phyloP scores from a whole-genome alignment of 2,329 filamentous ascomycete species.

The Endocalyx cinctus region DNA sequence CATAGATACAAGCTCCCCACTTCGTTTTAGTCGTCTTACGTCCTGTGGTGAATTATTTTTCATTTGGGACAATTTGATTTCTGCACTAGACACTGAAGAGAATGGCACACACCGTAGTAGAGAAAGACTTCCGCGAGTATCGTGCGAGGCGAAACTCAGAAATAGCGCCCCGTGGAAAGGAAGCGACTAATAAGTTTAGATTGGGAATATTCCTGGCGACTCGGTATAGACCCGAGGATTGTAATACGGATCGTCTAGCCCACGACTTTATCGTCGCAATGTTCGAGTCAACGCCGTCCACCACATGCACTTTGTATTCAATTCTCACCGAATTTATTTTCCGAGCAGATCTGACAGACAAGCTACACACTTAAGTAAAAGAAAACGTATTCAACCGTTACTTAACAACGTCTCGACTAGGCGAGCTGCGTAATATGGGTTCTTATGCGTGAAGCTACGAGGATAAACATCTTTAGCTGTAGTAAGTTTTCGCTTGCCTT shows the following conservation, averaged over 20 bases:
- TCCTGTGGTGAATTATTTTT: too few species aligned
- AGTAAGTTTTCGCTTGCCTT: constrained; percentile 1
- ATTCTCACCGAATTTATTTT: constrained; percentile 8
- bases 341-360: constrained; percentile 6
- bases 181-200: constrained; percentile 5
- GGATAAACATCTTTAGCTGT: constrained; percentile 10
- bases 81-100: too few species aligned
- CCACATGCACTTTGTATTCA: constrained; percentile 7
- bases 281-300: constrained; percentile 11
- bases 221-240: constrained; percentile 5
- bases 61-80: too few species aligned
- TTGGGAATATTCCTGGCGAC: constrained; percentile 6
- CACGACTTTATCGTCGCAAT: constrained; percentile 9
- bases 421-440: constrained; percentile 18
- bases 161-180: too few species aligned
- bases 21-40: too few species aligned
- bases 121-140: too few species aligned
- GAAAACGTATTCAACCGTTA: constrained; percentile 7
- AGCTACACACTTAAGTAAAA: constrained; percentile 7
- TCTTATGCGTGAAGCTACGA: constrained; percentile 18
- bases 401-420: constrained; percentile 13
- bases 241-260: constrained; percentile 1
- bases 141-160: too few species aligned
- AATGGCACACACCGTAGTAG: too few species aligned
- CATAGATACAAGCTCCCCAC: too few species aligned